phyloP scores from a whole-genome alignment of 371 early-diverging fungal species.

The Mucor sp. region DNA sequence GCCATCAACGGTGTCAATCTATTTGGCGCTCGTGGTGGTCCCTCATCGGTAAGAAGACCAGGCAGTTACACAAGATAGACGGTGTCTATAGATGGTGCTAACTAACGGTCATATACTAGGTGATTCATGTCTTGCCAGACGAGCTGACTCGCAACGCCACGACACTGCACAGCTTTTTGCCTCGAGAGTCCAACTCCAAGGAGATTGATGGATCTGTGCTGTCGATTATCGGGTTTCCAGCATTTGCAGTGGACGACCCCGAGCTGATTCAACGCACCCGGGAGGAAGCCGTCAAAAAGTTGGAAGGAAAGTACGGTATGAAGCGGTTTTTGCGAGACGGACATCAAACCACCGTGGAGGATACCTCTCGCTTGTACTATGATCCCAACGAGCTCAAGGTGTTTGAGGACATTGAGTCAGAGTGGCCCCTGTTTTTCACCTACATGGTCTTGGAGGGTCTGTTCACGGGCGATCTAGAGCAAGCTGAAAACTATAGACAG shows the following conservation, averaged over 20 bases:
- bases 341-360: conserved; percentile 84
- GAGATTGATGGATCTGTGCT: conserved; percentile 88
- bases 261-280: conserved; percentile 67
- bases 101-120: too few species aligned
- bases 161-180: conserved; percentile 78
- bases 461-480: conserved; percentile 67
- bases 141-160: conserved; percentile 84
- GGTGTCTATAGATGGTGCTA: too few species aligned
- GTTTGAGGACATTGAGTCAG: conserved; percentile 86
- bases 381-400: conserved; percentile 80
- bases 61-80: conserved; percentile 3
- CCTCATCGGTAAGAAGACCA: conserved; percentile 45
- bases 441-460: conserved; percentile 85
- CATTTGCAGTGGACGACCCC: conserved; percentile 81
- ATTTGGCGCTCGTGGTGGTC: conserved; percentile 83
- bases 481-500: conserved; percentile 69
- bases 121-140: conserved; percentile 84
- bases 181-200: conserved; percentile 86
- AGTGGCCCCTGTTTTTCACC: conserved; percentile 93
- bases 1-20: conserved; percentile 88
- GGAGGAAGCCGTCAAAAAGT: conserved; percentile 76
- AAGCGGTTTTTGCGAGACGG: conserved; percentile 90
- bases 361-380: conserved; percentile 77
- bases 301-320: conserved; percentile 83
- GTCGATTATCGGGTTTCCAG: conserved; percentile 86